phyloP scores from a whole-genome alignment of 148 eudicot genomes.

The Vaccinium corymbosum region DNA sequence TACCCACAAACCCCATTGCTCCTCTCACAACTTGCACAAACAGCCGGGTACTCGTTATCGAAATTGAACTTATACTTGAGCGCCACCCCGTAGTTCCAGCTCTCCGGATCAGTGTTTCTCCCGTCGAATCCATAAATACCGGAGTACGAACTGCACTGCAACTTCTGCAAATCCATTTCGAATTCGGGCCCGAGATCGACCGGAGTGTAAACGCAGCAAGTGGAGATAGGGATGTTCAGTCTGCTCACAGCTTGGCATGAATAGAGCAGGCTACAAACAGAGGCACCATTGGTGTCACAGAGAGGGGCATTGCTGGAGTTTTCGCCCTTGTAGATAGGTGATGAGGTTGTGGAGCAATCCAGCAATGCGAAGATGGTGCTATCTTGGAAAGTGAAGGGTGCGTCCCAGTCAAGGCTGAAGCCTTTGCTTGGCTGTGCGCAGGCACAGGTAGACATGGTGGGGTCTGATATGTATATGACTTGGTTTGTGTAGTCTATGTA shows the following conservation, averaged over 20 bases:
- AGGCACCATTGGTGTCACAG: constrained; percentile 54
- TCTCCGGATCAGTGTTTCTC: constrained; percentile 41
- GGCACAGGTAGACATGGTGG: constrained; percentile 82
- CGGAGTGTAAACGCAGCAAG: constrained; percentile 82
- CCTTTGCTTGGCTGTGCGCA: constrained; percentile 68
- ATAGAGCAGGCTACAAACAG: constrained; percentile 55
- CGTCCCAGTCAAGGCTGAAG: constrained; percentile 78
- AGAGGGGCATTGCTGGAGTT: constrained; percentile 40
- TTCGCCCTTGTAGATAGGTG: constrained; percentile 50
- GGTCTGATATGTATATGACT: constrained; percentile 59
- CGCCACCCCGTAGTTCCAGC: constrained; percentile 78
- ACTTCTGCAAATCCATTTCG: constrained; percentile 69
- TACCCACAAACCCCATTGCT: constrained; percentile 79
- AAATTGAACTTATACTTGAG: constrained; percentile 73
- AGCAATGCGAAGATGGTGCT: constrained; percentile 65
- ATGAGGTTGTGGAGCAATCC: constrained; percentile 48
- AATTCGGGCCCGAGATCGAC: constrained; percentile 89
- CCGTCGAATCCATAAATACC: constrained; percentile 64
- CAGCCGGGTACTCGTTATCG: constrained; percentile 54
- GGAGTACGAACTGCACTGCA: constrained; percentile 65
- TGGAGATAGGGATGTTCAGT: constrained; percentile 48
- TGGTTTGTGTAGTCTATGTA: constrained; percentile 58
- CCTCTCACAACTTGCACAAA: constrained; percentile 68
- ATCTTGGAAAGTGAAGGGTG: constrained; percentile 74
- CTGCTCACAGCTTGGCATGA: constrained; percentile 78